Evolutionary conservation across 2,329 filamentous ascomycete genomes (phyloP), one percentile per base, ranked within the genome.

Genomic region (Ophiostoma angusticollis): DNA sequence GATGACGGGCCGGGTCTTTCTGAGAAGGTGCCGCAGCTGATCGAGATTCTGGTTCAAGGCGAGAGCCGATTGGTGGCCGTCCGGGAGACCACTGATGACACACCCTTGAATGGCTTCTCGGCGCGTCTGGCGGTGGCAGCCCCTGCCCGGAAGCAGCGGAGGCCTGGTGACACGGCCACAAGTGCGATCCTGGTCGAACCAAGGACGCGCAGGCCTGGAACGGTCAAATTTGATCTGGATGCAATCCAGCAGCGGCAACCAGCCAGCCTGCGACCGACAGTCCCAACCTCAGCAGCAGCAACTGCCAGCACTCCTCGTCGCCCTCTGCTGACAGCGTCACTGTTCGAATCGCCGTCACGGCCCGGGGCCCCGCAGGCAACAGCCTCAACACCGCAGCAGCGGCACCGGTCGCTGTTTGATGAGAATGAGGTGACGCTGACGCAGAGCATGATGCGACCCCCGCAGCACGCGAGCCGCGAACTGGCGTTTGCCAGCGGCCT

Each of bases 171-270:
- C 17, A 31, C 35, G 4, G 40, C 19, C n/a, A 37, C 28, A 1
- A 67, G 61, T 45, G 70, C 71, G 31, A 73, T 77, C 45, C 64
- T 74, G 23, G 68, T 73, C 3, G 69, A 71, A 45, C 65, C 67
- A 4, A 63, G 64, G 13, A 61, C 58, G 0, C 54, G 58, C 29
- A 55, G 59, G 38, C 52, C 56, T 0, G 51, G 60, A 3, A 66
- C 60, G 49, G 50, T 67, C 17, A 56, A 62, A 0, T 73, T 67
- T 54, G 71, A 73, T 47, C 59, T 74, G 13, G 72, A 61, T 50
- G 59, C 42, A n/a, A n/a, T 29, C 13, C 28, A 30, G 24, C 22
- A 17, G 25, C 32, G 9, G 19, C 14, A n/a, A n/a, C n/a, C n/a
- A n/a, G n/a, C n/a, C n/a, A n/a, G n/a, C n/a, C n/a, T n/a, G n/a